Base-by-base conservation (phyloP, 1,284 basidiomycete species). In the Cryptococcus sp. region DNA sequence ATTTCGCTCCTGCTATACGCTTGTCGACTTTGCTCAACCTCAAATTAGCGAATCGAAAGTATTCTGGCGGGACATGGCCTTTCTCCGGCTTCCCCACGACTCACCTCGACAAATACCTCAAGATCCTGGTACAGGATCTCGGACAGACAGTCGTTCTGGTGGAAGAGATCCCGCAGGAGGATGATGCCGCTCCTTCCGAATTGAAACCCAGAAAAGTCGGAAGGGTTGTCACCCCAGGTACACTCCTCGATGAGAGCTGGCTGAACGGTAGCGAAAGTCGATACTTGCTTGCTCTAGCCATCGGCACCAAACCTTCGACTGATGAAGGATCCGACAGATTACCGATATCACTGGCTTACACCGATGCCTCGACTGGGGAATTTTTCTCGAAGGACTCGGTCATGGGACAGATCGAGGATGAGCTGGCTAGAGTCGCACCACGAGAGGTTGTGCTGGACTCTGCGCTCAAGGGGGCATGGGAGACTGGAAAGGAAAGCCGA, bases 331-430 rank as follows among this genome's bases (percentile, higher is more conserved):
- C 10, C 19, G n/a, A 4, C 14, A 43, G 4, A 42, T 11, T 28
- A 25, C 19, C n/a, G 7, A 36, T 70, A 11, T 87, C 86, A 3
- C 76, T 96, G 28, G 90, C 91, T 2, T 96, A 91, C 85, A 90
- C 90, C 24, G 93, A 97, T 68, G 83, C 93, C n/a, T 92, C 91
- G 4, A 96, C 92, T 0, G 91, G 92, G 55, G 89, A 93, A 65
- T 91, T 93, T 72, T 92, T 88, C 72, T 85, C 87, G 1, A 88
- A 87, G 62, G 70, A 73, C 3, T 79, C 82, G 1, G 75, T 78
- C 2, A 53, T 79, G 2, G 81, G 82, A 10, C 77, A 75, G 43
- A 75, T 97, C 19, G 82, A 83, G 54, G 90, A 96, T 68, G 87
- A 94, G 59, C 77, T 96, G n/a, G 83, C 84, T 9, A 83, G 91